These are phyloP conservation scores for Hypoxylon sp. DNA, from an alignment of 2,329 filamentous ascomycete genomes.

Conservation along the genomic window DNA sequence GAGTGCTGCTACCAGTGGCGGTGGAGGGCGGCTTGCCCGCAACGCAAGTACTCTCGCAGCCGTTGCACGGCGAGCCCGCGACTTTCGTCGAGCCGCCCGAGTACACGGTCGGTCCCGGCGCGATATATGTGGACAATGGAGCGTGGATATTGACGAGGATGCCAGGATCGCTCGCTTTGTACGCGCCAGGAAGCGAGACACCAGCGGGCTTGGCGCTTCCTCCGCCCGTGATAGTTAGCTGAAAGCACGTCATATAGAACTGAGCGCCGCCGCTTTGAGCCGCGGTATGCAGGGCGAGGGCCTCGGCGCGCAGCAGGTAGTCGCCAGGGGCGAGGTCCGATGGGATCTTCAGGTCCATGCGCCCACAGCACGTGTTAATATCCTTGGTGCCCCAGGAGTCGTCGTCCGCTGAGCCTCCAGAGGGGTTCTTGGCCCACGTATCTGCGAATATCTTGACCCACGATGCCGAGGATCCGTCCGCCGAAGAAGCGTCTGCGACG, in stretches of 20 bases:
- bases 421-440: conserved; percentile 55
- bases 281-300: conserved; percentile 59
- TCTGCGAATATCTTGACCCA: conserved; percentile 62
- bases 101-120: conserved; percentile 49
- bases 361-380: conserved; percentile 57
- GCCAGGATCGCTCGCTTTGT: conserved; percentile 47
- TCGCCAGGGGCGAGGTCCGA: conserved; percentile 57
- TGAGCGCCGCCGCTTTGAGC: conserved; percentile 45
- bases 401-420: conserved; percentile 55
- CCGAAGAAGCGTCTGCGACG: conserved; percentile 55
- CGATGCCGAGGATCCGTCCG: conserved; percentile 49
- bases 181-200: conserved; percentile 52
- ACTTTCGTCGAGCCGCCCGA: conserved; percentile 45
- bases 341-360: conserved; percentile 56
- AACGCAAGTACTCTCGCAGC: conserved; percentile 47
- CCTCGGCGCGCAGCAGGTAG: conserved; percentile 60
- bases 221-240: conserved; percentile 50
- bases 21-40: conserved; percentile 35
- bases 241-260: conserved; percentile 53
- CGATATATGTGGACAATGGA: conserved; percentile 46
- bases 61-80: conserved; percentile 45
- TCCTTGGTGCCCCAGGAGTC: conserved; percentile 62
- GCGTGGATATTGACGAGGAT: conserved; percentile 53
- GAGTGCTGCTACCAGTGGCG: conserved; percentile 23
- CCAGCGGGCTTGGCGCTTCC: conserved; percentile 47